These are phyloP conservation scores for Basidioascus undulatus DNA, from an alignment of 768 basidiomycete genomes.

Conservation along the genomic window DNA sequence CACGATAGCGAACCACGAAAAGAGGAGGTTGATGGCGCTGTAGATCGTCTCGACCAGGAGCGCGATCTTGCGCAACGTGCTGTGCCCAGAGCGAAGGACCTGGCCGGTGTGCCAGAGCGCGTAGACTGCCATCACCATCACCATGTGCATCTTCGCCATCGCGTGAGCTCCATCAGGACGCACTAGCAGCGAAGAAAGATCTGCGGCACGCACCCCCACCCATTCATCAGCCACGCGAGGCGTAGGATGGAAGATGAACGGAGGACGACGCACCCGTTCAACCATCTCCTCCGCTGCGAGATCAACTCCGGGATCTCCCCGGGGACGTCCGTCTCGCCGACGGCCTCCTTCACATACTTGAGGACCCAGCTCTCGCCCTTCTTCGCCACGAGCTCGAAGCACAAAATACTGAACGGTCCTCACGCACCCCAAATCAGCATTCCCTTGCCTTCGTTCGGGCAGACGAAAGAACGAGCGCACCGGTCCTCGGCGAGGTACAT, in stretches of 20 bases:
- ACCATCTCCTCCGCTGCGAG: constrained; percentile 65
- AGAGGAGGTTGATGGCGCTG: constrained; percentile 63
- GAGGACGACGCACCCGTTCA: constrained; percentile 32
- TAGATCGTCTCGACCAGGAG: constrained; percentile 65
- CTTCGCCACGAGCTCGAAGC: constrained; percentile 80
- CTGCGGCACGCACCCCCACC: no score
- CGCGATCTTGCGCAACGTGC: constrained; percentile 40
- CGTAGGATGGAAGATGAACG: no score
- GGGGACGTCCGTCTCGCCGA: constrained; percentile 89
- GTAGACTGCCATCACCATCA: no score
- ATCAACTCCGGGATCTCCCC: constrained; percentile 81
- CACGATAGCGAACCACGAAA: constrained; percentile 82
- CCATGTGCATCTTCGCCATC: constrained; percentile 1
- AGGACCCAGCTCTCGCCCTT: constrained; percentile 39
- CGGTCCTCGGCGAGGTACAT: constrained; percentile 57
- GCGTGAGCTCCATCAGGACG: constrained; percentile 1
- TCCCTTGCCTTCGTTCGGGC: not conserved
- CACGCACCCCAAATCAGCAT: not conserved
- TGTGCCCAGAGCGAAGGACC: constrained; percentile 59
- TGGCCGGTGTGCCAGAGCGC: constrained; percentile 70
- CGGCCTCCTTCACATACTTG: constrained; percentile 56
- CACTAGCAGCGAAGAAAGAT: constrained; percentile 81
- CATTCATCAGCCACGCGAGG: no score
- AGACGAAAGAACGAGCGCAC: constrained; percentile 10
- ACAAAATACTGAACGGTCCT: constrained; percentile 37